Evolutionary conservation across 768 basidiomycete genomes (phyloP).

Genomic region (Chlorophyllum brunneum): DNA sequence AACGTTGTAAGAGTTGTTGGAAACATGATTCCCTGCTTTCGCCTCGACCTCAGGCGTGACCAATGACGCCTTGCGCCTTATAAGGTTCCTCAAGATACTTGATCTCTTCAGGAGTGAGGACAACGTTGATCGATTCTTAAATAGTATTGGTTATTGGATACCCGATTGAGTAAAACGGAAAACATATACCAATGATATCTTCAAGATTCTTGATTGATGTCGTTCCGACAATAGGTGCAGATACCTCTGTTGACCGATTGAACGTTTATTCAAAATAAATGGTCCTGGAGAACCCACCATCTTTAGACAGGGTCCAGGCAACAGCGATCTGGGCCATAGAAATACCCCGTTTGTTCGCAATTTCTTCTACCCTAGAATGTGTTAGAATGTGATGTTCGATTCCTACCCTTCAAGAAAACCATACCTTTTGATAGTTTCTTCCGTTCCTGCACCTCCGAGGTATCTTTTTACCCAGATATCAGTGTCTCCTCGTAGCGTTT

Average conservation of each 20-base stretch:
- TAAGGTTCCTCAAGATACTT: constrained; percentile 55
- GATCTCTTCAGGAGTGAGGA: constrained; percentile 53
- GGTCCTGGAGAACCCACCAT: constrained; percentile 22
- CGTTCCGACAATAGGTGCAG: constrained; percentile 58
- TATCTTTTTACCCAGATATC: constrained; percentile 32
- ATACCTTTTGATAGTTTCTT: constrained; percentile 37
- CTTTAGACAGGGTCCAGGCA: constrained; percentile 47
- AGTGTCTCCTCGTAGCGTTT: constrained; percentile 34
- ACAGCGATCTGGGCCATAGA: constrained; percentile 57
- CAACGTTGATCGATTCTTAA: constrained; percentile 41
- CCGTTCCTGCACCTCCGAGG: constrained; percentile 20
- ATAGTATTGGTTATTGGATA: too few species aligned
- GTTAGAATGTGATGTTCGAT: not conserved
- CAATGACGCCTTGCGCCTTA: constrained; percentile 38
- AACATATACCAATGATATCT: constrained; percentile 42
- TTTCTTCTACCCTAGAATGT: constrained; percentile 42
- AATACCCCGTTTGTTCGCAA: constrained; percentile 47
- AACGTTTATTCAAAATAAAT: not conserved
- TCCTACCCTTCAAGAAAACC: constrained; percentile 10
- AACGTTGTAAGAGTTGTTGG: too few species aligned
- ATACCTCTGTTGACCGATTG: constrained; percentile 29
- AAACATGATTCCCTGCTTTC: too few species aligned
- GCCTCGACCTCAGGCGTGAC: constrained; percentile 35
- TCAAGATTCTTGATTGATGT: constrained; percentile 48
- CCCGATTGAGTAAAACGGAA: too few species aligned